These are phyloP conservation scores for Kwoniella heveanensis DNA, from an alignment of 768 basidiomycete species.

Conservation along the genomic window DNA sequence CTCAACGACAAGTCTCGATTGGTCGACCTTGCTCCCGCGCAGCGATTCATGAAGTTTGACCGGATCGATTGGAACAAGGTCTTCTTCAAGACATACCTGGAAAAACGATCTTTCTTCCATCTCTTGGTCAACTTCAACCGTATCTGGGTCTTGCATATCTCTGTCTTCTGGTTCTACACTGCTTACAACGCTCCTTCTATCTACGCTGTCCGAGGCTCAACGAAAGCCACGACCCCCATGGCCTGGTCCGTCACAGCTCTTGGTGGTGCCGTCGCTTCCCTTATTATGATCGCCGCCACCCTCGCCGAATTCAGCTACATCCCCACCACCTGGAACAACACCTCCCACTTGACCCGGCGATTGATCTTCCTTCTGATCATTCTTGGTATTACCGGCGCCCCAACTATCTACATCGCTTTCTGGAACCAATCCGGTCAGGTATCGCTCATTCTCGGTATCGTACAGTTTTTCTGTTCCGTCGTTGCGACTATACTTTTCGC, in stretches of 20 bases:
- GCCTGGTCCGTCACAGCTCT: conserved; percentile 91
- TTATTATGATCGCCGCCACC: conserved; percentile 95
- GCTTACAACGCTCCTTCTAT: conserved; percentile 87
- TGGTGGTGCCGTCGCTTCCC: conserved; percentile 90
- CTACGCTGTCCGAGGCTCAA: conserved; percentile 62
- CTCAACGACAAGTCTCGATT: conserved; percentile 82
- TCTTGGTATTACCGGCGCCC: conserved; percentile 85
- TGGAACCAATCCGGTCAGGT: conserved; percentile 68
- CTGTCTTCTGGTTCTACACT: conserved; percentile 95
- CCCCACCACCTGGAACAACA: conserved; percentile 98
- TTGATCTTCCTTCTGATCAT: conserved; percentile 86
- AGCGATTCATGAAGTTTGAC: conserved; percentile 96
- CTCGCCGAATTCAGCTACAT: conserved; percentile 95
- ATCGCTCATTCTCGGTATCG: conserved; percentile 88
- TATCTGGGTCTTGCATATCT: conserved; percentile 96
- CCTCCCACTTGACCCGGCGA: conserved; percentile 89
- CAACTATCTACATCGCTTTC: conserved; percentile 91
- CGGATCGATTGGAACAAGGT: conserved; percentile 93
- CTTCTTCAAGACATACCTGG: conserved; percentile 99
- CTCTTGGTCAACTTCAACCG: conserved; percentile 99
- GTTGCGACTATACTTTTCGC: conserved; percentile 82
- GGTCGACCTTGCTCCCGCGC: conserved; percentile 84
- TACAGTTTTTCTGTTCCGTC: conserved; percentile 93
- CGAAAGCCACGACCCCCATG: conserved; percentile 70
- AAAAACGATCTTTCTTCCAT: conserved; percentile 95